Base-by-base conservation (phyloP, 768 basidiomycete genomes). In the Lactarius akahatsu region DNA sequence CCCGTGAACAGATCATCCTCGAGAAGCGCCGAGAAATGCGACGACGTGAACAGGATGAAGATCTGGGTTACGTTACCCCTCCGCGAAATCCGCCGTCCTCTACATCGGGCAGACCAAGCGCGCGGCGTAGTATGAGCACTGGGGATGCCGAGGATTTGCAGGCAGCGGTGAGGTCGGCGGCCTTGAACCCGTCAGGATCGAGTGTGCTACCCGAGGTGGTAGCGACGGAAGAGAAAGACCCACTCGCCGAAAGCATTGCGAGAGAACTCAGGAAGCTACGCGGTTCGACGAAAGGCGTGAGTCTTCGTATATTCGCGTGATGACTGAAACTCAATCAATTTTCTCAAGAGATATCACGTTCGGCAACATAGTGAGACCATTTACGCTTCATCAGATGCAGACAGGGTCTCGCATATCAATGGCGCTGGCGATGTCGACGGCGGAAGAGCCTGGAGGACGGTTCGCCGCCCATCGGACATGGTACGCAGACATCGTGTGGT, bases 401-500 rank as follows among this genome's bases (percentile, higher is more conserved):
- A 93, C 72, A 85, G 85, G 67, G 81, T 94, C 55, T 83, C 87
- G 6, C 91, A 93, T 74, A 80, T 85, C 74, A 80, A 81, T 57
- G 82, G 85, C 30, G 89, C 90, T 47, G 94, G 94, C 18, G 96
- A 96, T 75, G 80, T 96, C 32, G 88, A 94, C 72, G 77, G 80
- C 30, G 92, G 93, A 1, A 85, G 79, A 73, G 94, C 95, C 5
- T 98, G 96, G 96, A 84, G 88, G 73, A 82, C 88, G 16, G 88
- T 98, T 36, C 83, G 93, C 70, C 80, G 94, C 28, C 94, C 96
- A 11, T 96, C 94, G 2, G 95, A 98, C 73, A 96, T 98, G 91
- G 96, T 96, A 70, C 63, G 84, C 5, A 34, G 41, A 16, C 50
- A 62, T 23, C 10, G 20, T 61, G 30, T 34, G 36, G 32, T 2